Evolutionary conservation across 2,329 filamentous ascomycete species (phyloP), one percentile per base, ranked within the genome.

Genomic region (Talaromyces atroroseus): DNA sequence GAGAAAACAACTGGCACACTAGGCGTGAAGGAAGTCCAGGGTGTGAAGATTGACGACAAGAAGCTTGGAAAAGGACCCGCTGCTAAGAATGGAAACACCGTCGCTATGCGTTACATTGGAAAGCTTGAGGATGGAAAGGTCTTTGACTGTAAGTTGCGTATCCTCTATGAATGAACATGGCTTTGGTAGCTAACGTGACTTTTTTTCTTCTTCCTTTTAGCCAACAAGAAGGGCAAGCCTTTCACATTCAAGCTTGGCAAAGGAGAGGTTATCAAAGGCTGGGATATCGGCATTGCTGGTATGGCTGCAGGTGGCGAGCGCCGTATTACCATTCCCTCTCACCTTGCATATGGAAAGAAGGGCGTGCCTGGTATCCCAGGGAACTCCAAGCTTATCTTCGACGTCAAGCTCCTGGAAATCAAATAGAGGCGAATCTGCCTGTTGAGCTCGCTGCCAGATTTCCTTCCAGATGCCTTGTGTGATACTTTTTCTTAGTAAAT

Each of bases 161-260:
- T n/a, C 57, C 5, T 54, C 5, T 54, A 52, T 60, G 44, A 46
- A 44, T 20, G 49, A 56, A 34, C n/a, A 47, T 29, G 16, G 7
- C n/a, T 38, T 36, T 14, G 20, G 44, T 26, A 26, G 21, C 49
- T 42, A 44, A 47, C 32, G 40, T 40, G 11, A 24, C 18, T 38
- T 2, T 34, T 62, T 57, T 7, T 36, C 5, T 32, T 61, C 56
- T n/a, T 49, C 16, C 12, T 49, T 20, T 36, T 21, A 92, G 90
- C 91, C 75, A 97, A 99, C 83, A 99, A 97, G 83, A 96, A 95
- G 80, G 94, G 94, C 68, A 92, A 95, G 80, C 92, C 95, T 58
- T 99, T 99, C 80, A 83, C 82, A 64, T 97, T 97, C 85, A 95
- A 92, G 81, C 85, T 95, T 60, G 95, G 94, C 65, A 85, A 86